These are phyloP conservation scores for Amauroascus niger DNA, from an alignment of 2,329 filamentous ascomycete species.

Conservation along the genomic window DNA sequence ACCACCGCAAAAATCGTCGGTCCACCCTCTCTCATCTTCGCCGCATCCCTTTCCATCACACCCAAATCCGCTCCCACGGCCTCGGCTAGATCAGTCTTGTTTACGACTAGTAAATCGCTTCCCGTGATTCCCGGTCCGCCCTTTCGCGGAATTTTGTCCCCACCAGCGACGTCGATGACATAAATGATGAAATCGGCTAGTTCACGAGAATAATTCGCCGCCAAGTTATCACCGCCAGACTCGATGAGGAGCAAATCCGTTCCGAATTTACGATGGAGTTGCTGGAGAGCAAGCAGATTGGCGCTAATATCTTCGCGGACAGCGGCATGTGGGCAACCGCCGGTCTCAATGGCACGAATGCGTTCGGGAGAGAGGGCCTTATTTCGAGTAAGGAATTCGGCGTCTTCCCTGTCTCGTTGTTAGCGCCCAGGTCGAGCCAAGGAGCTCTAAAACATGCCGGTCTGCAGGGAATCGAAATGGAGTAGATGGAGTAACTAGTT, in stretches of 20 bases:
- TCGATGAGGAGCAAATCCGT: slow-evolving; percentile 88
- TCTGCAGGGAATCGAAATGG: not conserved
- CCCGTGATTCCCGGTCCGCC: slow-evolving; percentile 96
- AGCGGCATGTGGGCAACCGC: slow-evolving; percentile 91
- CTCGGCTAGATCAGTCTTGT: slow-evolving; percentile 92
- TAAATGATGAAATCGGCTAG: slow-evolving; percentile 97
- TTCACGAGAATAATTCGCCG: slow-evolving; percentile 91
- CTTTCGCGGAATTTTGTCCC: slow-evolving; percentile 93
- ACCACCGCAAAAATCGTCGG: slow-evolving; percentile 95
- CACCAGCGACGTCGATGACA: slow-evolving; percentile 92
- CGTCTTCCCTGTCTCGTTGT: slow-evolving; percentile 59
- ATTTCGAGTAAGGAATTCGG: slow-evolving; percentile 88
- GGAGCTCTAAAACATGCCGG: not conserved
- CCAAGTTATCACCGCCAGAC: slow-evolving; percentile 89
- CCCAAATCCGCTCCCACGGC: slow-evolving; percentile 78
- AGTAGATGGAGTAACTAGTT: slow-evolving; percentile 15
- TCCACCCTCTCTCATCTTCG: slow-evolving; percentile 90
- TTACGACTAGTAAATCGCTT: slow-evolving; percentile 84
- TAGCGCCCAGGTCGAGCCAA: slow-evolving; percentile 12
- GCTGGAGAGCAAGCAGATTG: slow-evolving; percentile 86
- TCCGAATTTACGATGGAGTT: slow-evolving; percentile 68
- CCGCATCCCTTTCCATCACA: slow-evolving; percentile 90
- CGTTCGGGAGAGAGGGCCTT: slow-evolving; percentile 69
- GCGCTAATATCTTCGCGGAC: slow-evolving; percentile 93
- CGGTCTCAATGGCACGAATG: slow-evolving; percentile 94